Evolutionary conservation across 2,329 filamentous ascomycete genomes (phyloP), one percentile per base, ranked within the genome.

Genomic region (Aspergillus luchuensis): DNA sequence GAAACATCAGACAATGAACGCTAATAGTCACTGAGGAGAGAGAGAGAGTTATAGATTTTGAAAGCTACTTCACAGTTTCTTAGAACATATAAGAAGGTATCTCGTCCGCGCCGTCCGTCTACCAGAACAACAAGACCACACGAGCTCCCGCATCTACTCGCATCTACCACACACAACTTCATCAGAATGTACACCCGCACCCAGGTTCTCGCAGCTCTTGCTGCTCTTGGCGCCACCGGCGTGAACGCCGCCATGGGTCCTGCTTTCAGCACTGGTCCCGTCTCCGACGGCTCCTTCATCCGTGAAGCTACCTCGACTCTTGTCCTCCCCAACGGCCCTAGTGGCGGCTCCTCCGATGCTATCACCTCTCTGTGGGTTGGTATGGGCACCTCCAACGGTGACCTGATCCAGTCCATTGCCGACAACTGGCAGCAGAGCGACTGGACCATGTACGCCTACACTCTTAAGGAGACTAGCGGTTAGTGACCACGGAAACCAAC

Each of bases 361-460:
- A 72, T 75, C 57, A 64, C 76, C 19, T 79, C 78, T 6, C 72
- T 82, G 17, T 82, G 80, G 81, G 77, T 81, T 15, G 80, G 81
- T 11, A 81, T 82, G 79, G 80, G 79, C 4, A 82, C 79, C 4
- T 78, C 76, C 4, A 75, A 76, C n/a, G 79, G 77, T 23, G 76
- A 82, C 58, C 63, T 82, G 67, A 78, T 82, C 59, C 80, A 82
- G 71, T 80, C 79, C 4, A 80, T 82, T 28, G 75, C 78, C 56
- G 79, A 80, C 36, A 76, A 78, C 67, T 73, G 65, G 57, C 49
- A 67, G 61, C 62, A 68, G 50, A 49, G 59, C 50, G 56, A 69
- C n/a, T 83, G 80, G 80, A 74, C 65, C 50, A 71, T 81, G 50
- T 82, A 69, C 62, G 79, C 67, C 48, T 69, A 67, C 41, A 69